Evolutionary conservation across 164 flowering plant species (phyloP).

Genomic region (Pachysandra terminalis): DNA sequence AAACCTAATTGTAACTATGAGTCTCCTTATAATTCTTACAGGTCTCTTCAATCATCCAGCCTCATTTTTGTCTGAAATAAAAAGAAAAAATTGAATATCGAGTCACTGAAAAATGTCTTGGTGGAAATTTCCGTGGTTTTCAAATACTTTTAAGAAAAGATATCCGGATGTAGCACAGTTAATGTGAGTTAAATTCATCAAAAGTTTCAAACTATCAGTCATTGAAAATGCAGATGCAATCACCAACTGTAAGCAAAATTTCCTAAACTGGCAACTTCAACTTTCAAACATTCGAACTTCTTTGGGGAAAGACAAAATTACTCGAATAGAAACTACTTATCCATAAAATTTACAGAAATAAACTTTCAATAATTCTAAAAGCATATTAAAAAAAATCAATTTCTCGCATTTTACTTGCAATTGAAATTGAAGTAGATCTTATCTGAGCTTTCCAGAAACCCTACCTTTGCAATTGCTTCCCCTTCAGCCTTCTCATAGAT

Average conservation of each 20-base stretch:
- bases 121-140: too few species aligned
- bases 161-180: too few species aligned
- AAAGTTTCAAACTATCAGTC: too few species aligned
- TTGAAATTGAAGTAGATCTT: not conserved
- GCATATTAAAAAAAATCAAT: not conserved
- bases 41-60: too few species aligned
- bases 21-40: too few species aligned
- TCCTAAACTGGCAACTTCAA: not conserved
- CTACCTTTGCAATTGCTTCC: conserved; percentile 90
- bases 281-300: not conserved
- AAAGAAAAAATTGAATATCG: too few species aligned
- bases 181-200: too few species aligned
- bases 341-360: not conserved
- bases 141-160: too few species aligned
- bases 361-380: not conserved
- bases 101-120: too few species aligned
- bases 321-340: not conserved
- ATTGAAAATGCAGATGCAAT: too few species aligned
- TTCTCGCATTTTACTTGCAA: not conserved
- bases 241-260: not conserved
- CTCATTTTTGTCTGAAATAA: too few species aligned
- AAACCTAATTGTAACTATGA: too few species aligned
- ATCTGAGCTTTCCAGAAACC: not conserved
- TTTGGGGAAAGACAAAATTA: not conserved
- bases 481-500: conserved; percentile 80